phyloP scores from a whole-genome alignment of 2,329 filamentous ascomycete species.

The Magnaporthiopsis rhizophila region DNA sequence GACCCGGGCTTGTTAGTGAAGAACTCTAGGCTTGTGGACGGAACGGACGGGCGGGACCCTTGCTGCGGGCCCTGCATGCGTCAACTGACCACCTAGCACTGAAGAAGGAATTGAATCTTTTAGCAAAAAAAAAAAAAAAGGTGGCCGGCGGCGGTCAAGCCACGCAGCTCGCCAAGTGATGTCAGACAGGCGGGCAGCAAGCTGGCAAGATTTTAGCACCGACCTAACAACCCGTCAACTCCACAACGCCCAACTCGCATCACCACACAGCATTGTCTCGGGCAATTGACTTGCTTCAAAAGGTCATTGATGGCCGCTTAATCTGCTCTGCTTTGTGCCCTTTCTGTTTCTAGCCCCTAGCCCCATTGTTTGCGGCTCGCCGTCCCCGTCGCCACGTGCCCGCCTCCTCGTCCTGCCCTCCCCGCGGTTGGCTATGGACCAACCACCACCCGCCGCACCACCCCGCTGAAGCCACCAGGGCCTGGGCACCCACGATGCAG shows the following conservation, averaged over 20 bases:
- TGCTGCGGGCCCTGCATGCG: not conserved
- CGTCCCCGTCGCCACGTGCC: not conserved
- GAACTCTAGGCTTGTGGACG: not conserved
- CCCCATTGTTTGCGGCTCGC: not conserved
- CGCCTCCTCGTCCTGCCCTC: not conserved
- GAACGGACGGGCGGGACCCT: too few relatives aligned
- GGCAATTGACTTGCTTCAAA: not conserved
- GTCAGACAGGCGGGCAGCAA: conserved; percentile 2
- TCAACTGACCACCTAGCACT: not conserved
- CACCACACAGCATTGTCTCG: not conserved
- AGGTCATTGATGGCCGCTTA: not conserved
- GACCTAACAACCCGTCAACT: not conserved
- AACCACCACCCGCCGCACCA: not conserved
- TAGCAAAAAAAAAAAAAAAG: not conserved
- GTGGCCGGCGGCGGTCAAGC: not conserved
- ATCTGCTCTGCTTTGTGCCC: not conserved
- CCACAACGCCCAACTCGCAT: not conserved
- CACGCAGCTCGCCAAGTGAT: not conserved
- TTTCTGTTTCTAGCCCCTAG: not conserved
- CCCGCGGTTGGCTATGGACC: conserved; percentile 7
- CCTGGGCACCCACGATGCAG: conserved; percentile 2
- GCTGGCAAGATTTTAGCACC: conserved; percentile 1
- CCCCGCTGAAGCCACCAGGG: not conserved
- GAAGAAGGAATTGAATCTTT: not conserved
- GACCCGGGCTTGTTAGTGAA: too few relatives aligned